Evolutionary conservation across 208 protist genomes (phyloP).

Genomic region (Jaenimonas drosophilae): DNA sequence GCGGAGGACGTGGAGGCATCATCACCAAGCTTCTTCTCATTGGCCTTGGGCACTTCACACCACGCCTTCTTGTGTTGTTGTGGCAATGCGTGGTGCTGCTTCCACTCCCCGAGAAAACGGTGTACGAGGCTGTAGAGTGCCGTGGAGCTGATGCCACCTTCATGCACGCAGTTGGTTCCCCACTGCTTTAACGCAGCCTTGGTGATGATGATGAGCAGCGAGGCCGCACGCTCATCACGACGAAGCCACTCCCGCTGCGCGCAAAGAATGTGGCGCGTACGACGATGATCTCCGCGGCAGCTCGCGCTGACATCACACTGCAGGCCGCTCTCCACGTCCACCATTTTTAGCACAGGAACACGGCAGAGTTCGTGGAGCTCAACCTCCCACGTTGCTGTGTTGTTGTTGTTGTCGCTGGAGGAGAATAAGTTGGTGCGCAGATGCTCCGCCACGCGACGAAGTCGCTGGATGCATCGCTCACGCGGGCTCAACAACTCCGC

Average conservation of each 20-base stretch:
- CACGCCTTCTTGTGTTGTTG: background rate
- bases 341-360: conserved; percentile 33
- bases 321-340: conserved; percentile 13
- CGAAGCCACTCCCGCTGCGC: conserved; percentile 41
- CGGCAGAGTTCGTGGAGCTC: conserved; percentile 9
- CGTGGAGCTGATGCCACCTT: conserved; percentile 39
- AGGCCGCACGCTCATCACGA: too few species aligned
- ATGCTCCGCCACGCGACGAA: too few species aligned
- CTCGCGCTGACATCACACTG: conserved; percentile 35
- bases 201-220: conserved; percentile 35
- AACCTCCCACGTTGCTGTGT: background rate
- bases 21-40: conserved; percentile 1
- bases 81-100: conserved; percentile 4
- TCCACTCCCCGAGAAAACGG: conserved; percentile 31
- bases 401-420: too few species aligned
- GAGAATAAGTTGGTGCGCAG: too few species aligned
- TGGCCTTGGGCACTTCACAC: too few species aligned
- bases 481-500: too few species aligned
- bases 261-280: too few species aligned
- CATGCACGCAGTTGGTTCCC: conserved; percentile 35
- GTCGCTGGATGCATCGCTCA: too few species aligned
- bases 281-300: too few species aligned
- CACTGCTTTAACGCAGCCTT: conserved; percentile 53
- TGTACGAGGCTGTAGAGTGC: conserved; percentile 47
- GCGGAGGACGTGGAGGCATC: background rate